phyloP scores from a whole-genome alignment of 208 protist genomes.

The Endotrypanum monterogeii region DNA sequence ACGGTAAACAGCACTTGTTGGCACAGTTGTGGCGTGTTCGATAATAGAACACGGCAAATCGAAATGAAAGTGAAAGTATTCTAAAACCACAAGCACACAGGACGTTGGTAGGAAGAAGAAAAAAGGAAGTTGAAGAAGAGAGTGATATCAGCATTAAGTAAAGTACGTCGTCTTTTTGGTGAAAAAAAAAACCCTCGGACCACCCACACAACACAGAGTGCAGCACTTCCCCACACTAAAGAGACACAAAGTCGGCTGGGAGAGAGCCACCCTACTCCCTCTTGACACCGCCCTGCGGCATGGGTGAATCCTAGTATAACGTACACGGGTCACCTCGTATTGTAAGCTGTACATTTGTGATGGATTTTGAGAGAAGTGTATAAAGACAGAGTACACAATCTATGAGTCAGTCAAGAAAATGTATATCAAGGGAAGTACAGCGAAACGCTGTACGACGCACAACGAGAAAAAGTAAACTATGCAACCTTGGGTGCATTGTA shows the following conservation, averaged over 20 bases:
- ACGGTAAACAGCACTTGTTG: not conserved
- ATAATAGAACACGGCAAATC: not conserved
- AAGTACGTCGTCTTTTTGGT: not conserved
- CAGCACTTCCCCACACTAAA: not conserved
- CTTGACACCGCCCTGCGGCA: not conserved
- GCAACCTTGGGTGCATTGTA: conserved; percentile 41
- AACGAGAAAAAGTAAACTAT: conserved; percentile 9
- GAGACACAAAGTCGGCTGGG: not conserved
- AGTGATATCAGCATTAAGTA: not conserved
- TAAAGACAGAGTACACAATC: not conserved
- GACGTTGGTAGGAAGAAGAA: not conserved
- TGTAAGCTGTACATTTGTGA: not conserved
- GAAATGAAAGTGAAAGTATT: not conserved
- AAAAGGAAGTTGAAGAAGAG: not conserved
- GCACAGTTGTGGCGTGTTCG: not conserved
- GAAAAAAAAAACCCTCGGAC: not conserved
- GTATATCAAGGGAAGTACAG: not conserved
- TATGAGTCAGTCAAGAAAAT: conserved; percentile 7
- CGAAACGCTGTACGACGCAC: not conserved
- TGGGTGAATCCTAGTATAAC: not conserved
- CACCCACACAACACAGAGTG: not conserved
- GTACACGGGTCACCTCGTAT: not conserved
- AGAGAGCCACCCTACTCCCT: not conserved
- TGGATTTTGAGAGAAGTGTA: not conserved
- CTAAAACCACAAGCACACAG: not conserved